A percentile compares a stretch with the other conserved stretches of the same genome.
These are phyloP conservation scores for Alectoria sarmentosa DNA, from an alignment of 495 filamentous ascomycete genomes.

Conservation along the genomic window DNA sequence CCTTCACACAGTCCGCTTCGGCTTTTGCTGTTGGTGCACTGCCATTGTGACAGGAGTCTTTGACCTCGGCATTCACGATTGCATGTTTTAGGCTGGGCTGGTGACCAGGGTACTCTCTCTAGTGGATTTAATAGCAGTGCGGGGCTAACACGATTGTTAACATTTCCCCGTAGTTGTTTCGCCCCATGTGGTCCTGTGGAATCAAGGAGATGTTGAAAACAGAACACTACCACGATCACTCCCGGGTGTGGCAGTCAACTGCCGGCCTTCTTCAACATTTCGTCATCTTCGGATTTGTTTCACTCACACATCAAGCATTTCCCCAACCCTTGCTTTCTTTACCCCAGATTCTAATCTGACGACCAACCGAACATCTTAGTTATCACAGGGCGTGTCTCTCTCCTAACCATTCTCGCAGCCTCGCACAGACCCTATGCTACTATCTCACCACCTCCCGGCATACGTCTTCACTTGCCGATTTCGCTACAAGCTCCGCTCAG, in stretches of 20 bases:
- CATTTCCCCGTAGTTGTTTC: background rate
- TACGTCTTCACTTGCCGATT: background rate
- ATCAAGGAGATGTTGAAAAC: background rate
- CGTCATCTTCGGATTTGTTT: too few relatives aligned
- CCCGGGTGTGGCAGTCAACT: background rate
- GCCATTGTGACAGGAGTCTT: background rate
- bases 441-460: background rate
- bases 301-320: background rate
- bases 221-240: background rate
- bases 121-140: background rate
- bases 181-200: background rate
- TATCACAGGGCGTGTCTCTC: background rate
- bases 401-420: background rate
- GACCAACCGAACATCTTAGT: background rate
- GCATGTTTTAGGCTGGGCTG: background rate
- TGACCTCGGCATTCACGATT: constrained; percentile 8
- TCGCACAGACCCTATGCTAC: background rate
- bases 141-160: background rate
- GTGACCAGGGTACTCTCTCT: background rate
- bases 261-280: constrained; percentile 6
- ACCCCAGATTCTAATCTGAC: background rate
- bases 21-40: background rate
- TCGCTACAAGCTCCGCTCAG: background rate
- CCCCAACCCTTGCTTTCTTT: background rate
- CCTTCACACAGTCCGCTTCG: background rate